Evolutionary conservation across 208 protist genomes (phyloP), one percentile per base, ranked within the genome.

Genomic region (Trypanosoma scelopori): DNA sequence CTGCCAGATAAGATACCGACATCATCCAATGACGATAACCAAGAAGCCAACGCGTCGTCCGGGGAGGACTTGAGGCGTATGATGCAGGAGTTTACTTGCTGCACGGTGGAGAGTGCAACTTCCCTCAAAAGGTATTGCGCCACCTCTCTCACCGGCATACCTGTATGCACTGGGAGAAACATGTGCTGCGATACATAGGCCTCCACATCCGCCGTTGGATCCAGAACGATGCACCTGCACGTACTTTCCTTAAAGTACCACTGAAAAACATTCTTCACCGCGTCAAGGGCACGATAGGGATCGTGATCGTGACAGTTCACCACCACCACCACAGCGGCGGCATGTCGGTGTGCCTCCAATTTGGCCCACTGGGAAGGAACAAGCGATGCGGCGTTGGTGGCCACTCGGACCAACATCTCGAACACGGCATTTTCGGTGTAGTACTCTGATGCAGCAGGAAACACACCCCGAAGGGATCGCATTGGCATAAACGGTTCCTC

Each of bases 191-290:
- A 71, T 43, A 72, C 57, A 0, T 73, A 58, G 16, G 59, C 51
- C 32, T 61, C 42, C 7, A 79, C 51, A 15, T 46, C 58, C 23
- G 42, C 28, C 0, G 76, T 60, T 0, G 83, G 75, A 55, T 86
- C 79, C 11, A 92, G 73, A 1, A 95, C 79, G 41, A 78, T 43
- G 72, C 90, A 96, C 23, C 87, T 85, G 39, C 90, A 92, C 18
- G 83, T 82, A 35, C 71, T 81, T 28, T 78, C 73, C 39, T 75
- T 76, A 57, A 91, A 96, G 28, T 84, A 79, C 1, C 74, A 57
- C 28, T 73, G 55, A 48, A 92, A 89, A 12, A 94, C 76, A 18
- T 59, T 62, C n/a, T 73, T 76, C 18, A 92, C 78, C 6, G 81
- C 58, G 5, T 69, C n/a, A 12, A 89, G 47, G 4, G 82, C 84